Base-by-base conservation (phyloP, 495 filamentous ascomycete genomes). In the Aspergillus sparsus region DNA sequence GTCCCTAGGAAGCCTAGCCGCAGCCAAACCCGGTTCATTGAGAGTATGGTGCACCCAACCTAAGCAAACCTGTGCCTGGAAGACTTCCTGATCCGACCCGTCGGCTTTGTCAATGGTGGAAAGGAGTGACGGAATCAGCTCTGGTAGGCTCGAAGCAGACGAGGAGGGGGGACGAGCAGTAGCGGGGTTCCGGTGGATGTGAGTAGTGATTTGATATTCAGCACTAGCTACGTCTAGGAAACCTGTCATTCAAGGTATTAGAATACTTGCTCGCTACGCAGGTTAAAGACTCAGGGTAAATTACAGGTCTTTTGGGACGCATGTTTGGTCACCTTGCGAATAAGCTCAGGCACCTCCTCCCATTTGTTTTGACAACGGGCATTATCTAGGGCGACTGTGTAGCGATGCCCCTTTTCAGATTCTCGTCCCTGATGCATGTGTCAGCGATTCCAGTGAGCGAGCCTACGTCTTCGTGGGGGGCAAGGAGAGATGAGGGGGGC, bases 251-350 rank as follows among this genome's bases (percentile, higher is more conserved):
- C 16, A 42, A 27, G 5, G 49, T 18, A 21, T 68, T 55, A 68
- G 58, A 18, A 27, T 53, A 36, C 27, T 53, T 37, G 45, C 71
- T 68, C 66, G 63, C 44, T 16, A 41, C 33, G 7, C 33, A 65
- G 34, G 13, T 57, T 49, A 18, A 33, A 47, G 49, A 42, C 15
- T 41, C 60, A 56, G 49, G 53, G 4, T 47, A 32, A 61, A 61
- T 65, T 87, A 97, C 94, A 97, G 70, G 82, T 83, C 67, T 89
- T 86, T 35, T 93, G 86, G 47, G 92, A 88, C 60, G 92, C 91
- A 83, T 98, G 93, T 68, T 98, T 97, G 66, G 85, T 88, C 60
- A 97, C 83, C 75, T 98, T 98, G 64, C 92, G 84, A 64, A 90
- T 85, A 60, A 96, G 79, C 75, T 97, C 94, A 33, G 89, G 89